These are phyloP conservation scores for Jatropha multifida DNA, from an alignment of 441 rosid species.

Conservation along the genomic window DNA sequence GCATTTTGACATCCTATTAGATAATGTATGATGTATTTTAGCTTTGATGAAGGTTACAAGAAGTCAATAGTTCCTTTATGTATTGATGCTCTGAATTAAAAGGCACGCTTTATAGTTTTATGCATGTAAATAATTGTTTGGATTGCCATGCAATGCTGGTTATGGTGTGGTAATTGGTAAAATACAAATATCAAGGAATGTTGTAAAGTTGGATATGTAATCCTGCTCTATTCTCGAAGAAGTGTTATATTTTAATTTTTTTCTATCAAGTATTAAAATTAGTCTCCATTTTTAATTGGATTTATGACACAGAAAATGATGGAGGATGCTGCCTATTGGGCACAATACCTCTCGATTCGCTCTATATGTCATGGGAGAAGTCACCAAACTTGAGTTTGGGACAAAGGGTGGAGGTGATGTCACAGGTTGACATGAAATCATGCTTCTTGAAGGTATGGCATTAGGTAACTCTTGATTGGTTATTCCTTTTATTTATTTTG, in stretches of 20 bases:
- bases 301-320: constrained; percentile 58
- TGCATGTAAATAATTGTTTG: not conserved
- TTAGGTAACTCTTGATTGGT: constrained; percentile 8
- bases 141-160: not conserved
- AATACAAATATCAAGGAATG: not conserved
- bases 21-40: too few species aligned
- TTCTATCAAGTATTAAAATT: too few species aligned
- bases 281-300: constrained; percentile 8
- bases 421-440: constrained; percentile 68
- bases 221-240: not conserved
- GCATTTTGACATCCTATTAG: not conserved
- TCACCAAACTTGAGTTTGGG: constrained; percentile 86
- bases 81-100: not conserved
- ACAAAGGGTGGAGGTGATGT: constrained; percentile 69
- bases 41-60: not conserved
- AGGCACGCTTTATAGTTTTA: not conserved
- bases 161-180: not conserved
- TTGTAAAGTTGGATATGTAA: not conserved
- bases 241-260: not conserved
- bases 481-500: not conserved
- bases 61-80: not conserved
- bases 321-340: constrained; percentile 88
- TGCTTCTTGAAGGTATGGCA: constrained; percentile 77
- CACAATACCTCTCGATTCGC: constrained; percentile 69
- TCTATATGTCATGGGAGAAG: constrained; percentile 69